A percentile compares a stretch with the other conserved stretches of the same genome.
phyloP scores from a whole-genome alignment of 2,329 filamentous ascomycete genomes.

The Fusarium proliferatum region DNA sequence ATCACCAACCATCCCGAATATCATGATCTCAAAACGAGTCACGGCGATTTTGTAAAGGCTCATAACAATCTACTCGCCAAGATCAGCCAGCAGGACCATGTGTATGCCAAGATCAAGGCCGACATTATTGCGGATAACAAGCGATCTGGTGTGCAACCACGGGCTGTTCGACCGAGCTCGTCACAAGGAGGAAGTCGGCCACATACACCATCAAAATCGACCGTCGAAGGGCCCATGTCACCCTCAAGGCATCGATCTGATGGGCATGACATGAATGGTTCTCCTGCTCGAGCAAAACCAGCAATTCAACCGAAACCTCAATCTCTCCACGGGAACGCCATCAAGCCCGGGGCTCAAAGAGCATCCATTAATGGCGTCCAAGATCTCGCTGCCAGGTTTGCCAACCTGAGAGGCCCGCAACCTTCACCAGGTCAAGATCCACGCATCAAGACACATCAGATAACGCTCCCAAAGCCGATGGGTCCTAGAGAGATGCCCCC shows the following conservation, averaged over 20 bases:
- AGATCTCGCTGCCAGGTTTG: slow-evolving; percentile 68
- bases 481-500: slow-evolving; percentile 67
- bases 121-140: slow-evolving; percentile 73
- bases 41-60: slow-evolving; percentile 58
- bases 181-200: slow-evolving; percentile 28
- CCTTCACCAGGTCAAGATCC: slow-evolving; percentile 61
- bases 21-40: slow-evolving; percentile 68
- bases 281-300: slow-evolving; percentile 54
- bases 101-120: slow-evolving; percentile 68
- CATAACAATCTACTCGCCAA: slow-evolving; percentile 63
- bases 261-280: slow-evolving; percentile 31
- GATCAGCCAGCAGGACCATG: slow-evolving; percentile 59
- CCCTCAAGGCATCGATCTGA: slow-evolving; percentile 25
- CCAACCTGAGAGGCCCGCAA: slow-evolving; percentile 62
- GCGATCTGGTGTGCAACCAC: slow-evolving; percentile 67
- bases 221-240: slow-evolving; percentile 19
- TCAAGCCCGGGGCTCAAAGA: slow-evolving; percentile 47
- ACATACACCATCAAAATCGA: slow-evolving; percentile 31
- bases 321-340: slow-evolving; percentile 70
- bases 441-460: slow-evolving; percentile 62
- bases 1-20: slow-evolving; percentile 83
- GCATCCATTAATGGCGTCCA: slow-evolving; percentile 50
- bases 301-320: slow-evolving; percentile 74
- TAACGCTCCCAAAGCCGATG: slow-evolving; percentile 52
- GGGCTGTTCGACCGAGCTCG: slow-evolving; percentile 26